Conservation (phyloP, 108 stramenopile species). For the Conticribra guillardii region DNA sequence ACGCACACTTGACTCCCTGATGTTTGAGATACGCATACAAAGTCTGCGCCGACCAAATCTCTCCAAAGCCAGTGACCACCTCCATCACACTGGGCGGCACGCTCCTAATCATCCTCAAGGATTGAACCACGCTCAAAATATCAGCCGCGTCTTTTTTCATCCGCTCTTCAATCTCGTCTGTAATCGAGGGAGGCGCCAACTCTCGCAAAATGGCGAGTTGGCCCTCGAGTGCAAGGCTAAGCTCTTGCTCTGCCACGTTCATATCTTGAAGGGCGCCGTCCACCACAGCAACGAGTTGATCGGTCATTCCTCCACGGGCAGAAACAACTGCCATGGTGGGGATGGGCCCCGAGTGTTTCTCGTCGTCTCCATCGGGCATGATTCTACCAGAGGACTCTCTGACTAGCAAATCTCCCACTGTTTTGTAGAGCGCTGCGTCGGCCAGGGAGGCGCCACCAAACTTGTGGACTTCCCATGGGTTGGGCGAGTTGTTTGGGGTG, state of each 20-base stretch:
- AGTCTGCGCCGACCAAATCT: conserved; percentile 90
- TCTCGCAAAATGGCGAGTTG: conserved; percentile 52
- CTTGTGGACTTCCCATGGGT: conserved; percentile 72
- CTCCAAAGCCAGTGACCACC: conserved; percentile 89
- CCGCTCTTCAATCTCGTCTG: conserved; percentile 49
- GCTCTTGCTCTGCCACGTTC: conserved; percentile 39
- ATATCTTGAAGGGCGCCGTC: conserved; percentile 67
- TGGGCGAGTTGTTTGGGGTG: conserved; percentile 20
- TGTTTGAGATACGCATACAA: conserved; percentile 70
- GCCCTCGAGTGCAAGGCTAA: conserved; percentile 52
- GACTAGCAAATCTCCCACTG: conserved; percentile 72
- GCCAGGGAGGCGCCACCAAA: conserved; percentile 72
- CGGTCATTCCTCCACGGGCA: conserved; percentile 88
- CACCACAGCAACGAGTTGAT: conserved; percentile 67
- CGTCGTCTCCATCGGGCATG: background rate
- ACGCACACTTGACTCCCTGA: conserved; percentile 51
- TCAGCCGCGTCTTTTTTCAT: conserved; percentile 68
- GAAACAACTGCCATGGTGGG: conserved; percentile 87
- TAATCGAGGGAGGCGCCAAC: conserved; percentile 56
- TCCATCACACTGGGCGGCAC: conserved; percentile 79
- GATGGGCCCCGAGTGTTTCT: conserved; percentile 42
- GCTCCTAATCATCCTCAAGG: conserved; percentile 67
- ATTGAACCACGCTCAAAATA: conserved; percentile 69
- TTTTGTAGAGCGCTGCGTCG: conserved; percentile 62
- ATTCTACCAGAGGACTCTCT: conserved; percentile 45